These are phyloP conservation scores for Arthrinium puccinioides DNA, from an alignment of 2,329 filamentous ascomycete species.

Conservation along the genomic window DNA sequence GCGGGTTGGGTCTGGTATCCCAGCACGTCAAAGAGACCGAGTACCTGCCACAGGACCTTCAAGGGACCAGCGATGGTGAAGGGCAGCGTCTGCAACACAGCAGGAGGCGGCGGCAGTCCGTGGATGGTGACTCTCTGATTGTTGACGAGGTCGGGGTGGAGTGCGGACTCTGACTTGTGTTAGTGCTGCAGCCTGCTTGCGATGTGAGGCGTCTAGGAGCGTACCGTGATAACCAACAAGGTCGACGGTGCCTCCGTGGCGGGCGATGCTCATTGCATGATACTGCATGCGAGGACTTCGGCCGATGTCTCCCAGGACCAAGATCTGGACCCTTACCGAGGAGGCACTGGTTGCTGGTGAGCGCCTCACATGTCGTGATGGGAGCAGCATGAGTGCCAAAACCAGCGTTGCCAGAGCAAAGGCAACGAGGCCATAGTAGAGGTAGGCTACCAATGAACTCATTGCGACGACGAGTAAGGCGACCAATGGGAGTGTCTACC, in stretches of 20 bases:
- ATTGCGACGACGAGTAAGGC: no score
- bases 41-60: conserved; percentile 80
- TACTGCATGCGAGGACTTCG: conserved; percentile 98
- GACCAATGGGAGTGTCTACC: no score
- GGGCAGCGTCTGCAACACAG: conserved; percentile 59
- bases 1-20: conserved; percentile 67
- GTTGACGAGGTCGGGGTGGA: conserved; percentile 68
- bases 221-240: conserved; percentile 82
- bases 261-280: conserved; percentile 86
- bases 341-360: conserved; percentile 19
- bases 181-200: background rate
- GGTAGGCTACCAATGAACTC: no score
- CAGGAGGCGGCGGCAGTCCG: conserved; percentile 61
- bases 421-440: conserved; percentile 7
- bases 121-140: conserved; percentile 65
- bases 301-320: conserved; percentile 92
- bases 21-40: conserved; percentile 62
- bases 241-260: conserved; percentile 71
- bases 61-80: conserved; percentile 74
- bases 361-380: conserved; percentile 28
- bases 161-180: conserved; percentile 57
- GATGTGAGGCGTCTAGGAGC: conserved; percentile 4
- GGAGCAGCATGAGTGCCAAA: conserved; percentile 23
- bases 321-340: conserved; percentile 57
- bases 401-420: conserved; percentile 17